Conservation (phyloP, 768 basidiomycete genomes). For the Lentinula aciculospora region DNA sequence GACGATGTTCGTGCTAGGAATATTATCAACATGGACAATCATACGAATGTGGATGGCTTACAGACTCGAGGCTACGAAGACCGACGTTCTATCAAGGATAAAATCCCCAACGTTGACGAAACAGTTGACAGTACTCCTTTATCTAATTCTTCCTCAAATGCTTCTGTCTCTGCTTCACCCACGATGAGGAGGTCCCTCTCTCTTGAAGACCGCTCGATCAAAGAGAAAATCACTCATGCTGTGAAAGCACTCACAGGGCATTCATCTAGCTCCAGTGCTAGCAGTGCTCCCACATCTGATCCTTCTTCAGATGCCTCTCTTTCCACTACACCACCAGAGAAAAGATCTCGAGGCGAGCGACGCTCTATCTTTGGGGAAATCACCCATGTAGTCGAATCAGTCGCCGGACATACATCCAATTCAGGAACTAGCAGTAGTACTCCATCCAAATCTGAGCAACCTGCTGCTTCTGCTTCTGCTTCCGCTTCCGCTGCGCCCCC, state of each 20-base stretch:
- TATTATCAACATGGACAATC: no score
- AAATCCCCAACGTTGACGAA: background rate
- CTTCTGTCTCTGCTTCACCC: no score
- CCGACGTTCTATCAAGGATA: background rate
- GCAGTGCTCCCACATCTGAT: no score
- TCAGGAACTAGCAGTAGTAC: background rate
- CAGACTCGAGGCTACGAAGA: background rate
- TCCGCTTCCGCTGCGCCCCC: background rate
- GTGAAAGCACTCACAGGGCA: background rate
- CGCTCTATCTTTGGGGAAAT: background rate
- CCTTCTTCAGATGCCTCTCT: no score
- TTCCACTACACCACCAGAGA: no score
- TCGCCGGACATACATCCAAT: background rate
- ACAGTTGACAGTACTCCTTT: no score
- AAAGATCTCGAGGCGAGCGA: background rate
- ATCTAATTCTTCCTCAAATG: no score
- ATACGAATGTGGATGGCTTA: no score
- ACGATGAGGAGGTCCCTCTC: no score
- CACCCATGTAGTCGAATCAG: background rate
- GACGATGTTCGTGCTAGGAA: no score
- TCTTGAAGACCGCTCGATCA: background rate
- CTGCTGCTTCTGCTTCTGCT: no score
- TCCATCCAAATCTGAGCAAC: background rate
- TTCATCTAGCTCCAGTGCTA: no score
- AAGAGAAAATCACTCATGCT: background rate